Evolutionary conservation across 1,284 basidiomycete genomes (phyloP), one percentile per base, ranked within the genome.

Genomic region (Fomitopsis pinicola): DNA sequence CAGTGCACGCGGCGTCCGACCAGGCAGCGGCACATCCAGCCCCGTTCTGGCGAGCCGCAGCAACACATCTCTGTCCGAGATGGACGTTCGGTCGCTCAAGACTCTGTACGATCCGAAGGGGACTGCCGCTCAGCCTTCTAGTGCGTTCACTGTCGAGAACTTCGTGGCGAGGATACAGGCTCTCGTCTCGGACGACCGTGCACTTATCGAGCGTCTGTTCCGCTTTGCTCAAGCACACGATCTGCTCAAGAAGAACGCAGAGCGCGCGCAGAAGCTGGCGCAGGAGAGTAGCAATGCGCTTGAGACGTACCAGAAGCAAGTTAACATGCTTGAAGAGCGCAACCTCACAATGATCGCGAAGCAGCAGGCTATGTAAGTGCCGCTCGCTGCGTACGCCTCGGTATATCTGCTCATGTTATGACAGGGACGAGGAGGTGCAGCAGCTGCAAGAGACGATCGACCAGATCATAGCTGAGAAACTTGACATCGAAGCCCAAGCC

Each of bases 261-360:
- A 92, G 67, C 82, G 92, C 55, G 94, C 94, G 12, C 91, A 94
- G 78, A 93, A 92, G 73, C 81, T 97, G 28, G 93, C 92, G 1
- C 86, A 89, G 71, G 93, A 94, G 61, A 90, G 89, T 53, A 87
- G 86, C 62, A 72, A 72, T 15, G 90, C 87, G 22, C 76, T 97
- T 44, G 91, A 92, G 78, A 94, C 89, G 35, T 96, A 96, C 72
- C 91, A 95, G 77, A 88, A 87, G 75, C 93, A 95, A 71, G 90
- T 95, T 3, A 82, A 83, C 66, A 82, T 81, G 48, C 78, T 95
- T 58, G 92, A 95, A 70, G 90, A 92, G 63, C 81, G 89, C 61
- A 88, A 91, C 67, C 70, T 80, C 64, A 66, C 73, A 6, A 71
- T 90, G 58, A 78, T 80, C 42, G 76, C 78, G 42, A 80, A 78